Base-by-base conservation (phyloP, 371 early-diverging fungal species). In the Mucor indicus region DNA sequence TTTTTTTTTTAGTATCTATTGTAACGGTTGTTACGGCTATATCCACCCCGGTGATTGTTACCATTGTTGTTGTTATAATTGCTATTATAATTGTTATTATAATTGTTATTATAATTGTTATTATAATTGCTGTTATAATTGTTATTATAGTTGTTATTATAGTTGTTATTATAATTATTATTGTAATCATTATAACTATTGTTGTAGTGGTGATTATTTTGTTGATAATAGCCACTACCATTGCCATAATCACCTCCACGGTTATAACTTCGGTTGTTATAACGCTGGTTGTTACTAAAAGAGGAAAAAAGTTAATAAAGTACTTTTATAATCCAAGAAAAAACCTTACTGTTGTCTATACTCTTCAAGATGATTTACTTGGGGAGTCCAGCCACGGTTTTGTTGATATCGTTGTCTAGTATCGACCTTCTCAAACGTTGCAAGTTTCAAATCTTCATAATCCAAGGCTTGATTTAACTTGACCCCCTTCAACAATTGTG, bases 361-460 rank as follows among this genome's bases (percentile, higher is more conserved):
- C 38, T 74, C 68, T 47, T 70, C 67, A 53, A 70, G 43, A 35
- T 74, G 75, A 4, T 74, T 64, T n/a, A 70, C 45, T 42, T 74
- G 75, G 21, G 73, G 54, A 8, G 63, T 63, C 67, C 67, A 72
- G 4, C 73, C 67, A 37, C 64, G 64, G 16, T 64, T 65, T 15
- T 48, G 37, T 8, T 61, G 25, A 29, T 58, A 45, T 16, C 58
- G 48, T 20, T 60, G 62, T 17, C 58, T 55, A 35, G 33, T 53
- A 15, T 69, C 61, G 35, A 57, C 54, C 32, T 71, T 75, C 44
- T 75, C 75, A 57, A 75, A 75, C 2, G 71, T 77, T 19, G 82
- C 80, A 40, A 59, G 53, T 27, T 77, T 75, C 13, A 79, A 43
- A 63, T 85, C 86, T 31, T 81, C 80, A 21, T 68, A 65, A 2